Base-by-base conservation (phyloP, 164 flowering plant species). In the Sedum album region DNA sequence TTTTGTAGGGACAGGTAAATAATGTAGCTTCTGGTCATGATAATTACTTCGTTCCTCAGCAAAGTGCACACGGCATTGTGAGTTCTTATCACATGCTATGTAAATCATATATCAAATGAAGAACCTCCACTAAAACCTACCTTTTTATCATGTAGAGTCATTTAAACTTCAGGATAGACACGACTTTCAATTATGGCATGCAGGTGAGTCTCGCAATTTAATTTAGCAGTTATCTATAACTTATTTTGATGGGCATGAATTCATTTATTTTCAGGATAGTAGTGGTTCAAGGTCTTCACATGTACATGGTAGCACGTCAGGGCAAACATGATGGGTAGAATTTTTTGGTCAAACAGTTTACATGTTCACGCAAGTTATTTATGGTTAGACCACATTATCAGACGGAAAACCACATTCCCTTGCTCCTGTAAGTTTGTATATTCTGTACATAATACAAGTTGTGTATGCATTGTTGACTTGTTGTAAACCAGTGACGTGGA, bases 11-110 rank as follows among this genome's bases (percentile, higher is more conserved):
- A n/a, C n/a, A n/a, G n/a, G n/a, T n/a, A n/a, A n/a, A n/a, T n/a
- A n/a, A 87, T n/a, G 67, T 82, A 53, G 78, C 83, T 42, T 73
- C 86, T 8, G 73, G 72, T 68, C 85, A 84, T 75, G 91, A 84
- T 68, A 79, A 80, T 48, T 87, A 78, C 48, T 85, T 79, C 74
- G 85, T 78, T 31, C 60, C 84, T 70, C 89, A 87, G 65, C 89
- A 80, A 69, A 82, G 79, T 80, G 78, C 84, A 70, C 85, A n/a
- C n/a, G n/a, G n/a, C n/a, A n/a, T n/a, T n/a, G n/a, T n/a, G n/a
- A n/a, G n/a, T n/a, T n/a, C n/a, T 9, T 25, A 25, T 25, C 39
- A 23, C 18, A 53, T 36, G 13, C 64, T 33, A 33, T 26, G 66
- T 7, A 36, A 38, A 60, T 7, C 60, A 53, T 53, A 7, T 49